Evolutionary conservation across 2,329 filamentous ascomycete genomes (phyloP).

Genomic region (Dactylellina sp.): DNA sequence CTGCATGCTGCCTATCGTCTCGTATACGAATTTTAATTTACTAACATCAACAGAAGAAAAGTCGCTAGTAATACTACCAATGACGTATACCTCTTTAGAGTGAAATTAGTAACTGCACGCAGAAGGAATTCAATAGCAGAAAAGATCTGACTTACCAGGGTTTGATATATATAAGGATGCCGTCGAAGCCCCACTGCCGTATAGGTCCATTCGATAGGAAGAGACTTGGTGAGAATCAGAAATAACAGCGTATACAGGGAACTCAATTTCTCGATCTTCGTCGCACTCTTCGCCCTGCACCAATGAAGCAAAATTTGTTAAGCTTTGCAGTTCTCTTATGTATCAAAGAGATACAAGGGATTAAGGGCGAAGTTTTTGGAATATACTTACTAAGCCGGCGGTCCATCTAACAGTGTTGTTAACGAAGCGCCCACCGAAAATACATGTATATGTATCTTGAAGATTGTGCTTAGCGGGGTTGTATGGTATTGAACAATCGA

Average conservation of each 20-base stretch:
- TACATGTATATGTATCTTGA: not conserved
- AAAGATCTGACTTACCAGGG: conserved; percentile 10
- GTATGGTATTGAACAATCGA: not conserved
- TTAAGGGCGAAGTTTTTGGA: too few relatives aligned
- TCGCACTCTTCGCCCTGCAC: conserved; percentile 21
- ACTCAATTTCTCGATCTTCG: conserved; percentile 9
- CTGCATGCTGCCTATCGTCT: not conserved
- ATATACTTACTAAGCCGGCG: conserved; percentile 12
- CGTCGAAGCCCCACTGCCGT: not conserved
- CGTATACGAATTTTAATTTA: not conserved
- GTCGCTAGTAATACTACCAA: not conserved
- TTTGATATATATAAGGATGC: not conserved
- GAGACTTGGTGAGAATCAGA: not conserved
- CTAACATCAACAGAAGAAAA: conserved; percentile 16
- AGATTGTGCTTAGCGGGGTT: not conserved
- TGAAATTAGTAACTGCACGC: not conserved
- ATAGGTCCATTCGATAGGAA: not conserved
- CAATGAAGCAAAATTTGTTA: too few relatives aligned
- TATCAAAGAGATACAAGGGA: too few relatives aligned
- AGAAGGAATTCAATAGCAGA: not conserved
- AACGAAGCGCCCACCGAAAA: not conserved
- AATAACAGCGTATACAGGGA: not conserved
- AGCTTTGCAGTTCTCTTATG: too few relatives aligned
- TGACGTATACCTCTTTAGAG: conserved; percentile 5
- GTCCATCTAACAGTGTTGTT: not conserved